phyloP scores from a whole-genome alignment of 1,284 basidiomycete species.

The Ustilago sp. region DNA sequence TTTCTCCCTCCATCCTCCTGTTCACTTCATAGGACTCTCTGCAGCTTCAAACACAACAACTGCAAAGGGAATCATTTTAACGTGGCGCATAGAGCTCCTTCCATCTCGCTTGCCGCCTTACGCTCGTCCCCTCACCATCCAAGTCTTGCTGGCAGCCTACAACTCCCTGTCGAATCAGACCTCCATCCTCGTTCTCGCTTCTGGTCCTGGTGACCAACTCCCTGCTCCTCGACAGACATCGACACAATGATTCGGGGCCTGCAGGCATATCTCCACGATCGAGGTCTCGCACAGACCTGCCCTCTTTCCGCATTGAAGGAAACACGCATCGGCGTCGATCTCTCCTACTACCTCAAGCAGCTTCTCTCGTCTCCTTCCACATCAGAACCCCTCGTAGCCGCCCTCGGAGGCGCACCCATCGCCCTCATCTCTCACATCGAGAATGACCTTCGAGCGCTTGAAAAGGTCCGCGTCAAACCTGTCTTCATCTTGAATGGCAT shows the following conservation, averaged over 20 bases:
- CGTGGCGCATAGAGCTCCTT: not conserved
- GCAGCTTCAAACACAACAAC: not conserved
- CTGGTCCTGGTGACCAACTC: constrained; percentile 8
- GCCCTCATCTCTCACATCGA: constrained; percentile 78
- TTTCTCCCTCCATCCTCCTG: not conserved
- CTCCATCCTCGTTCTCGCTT: not conserved
- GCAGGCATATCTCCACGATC: constrained; percentile 75
- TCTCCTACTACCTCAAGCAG: constrained; percentile 85
- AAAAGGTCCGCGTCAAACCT: constrained; percentile 92
- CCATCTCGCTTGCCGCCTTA: not conserved
- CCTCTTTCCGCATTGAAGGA: constrained; percentile 86
- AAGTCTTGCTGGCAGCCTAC: not conserved
- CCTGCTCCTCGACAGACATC: not conserved
- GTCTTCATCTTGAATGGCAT: constrained; percentile 93
- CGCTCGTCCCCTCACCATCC: not conserved
- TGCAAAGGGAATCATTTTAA: not conserved
- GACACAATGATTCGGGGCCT: constrained; percentile 47
- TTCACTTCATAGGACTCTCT: not conserved
- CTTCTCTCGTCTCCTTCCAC: constrained; percentile 80
- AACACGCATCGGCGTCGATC: constrained; percentile 96
- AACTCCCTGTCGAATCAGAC: not conserved
- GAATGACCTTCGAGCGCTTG: constrained; percentile 87
- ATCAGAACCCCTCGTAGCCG: constrained; percentile 89
- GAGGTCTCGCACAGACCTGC: constrained; percentile 85
- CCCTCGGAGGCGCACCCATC: constrained; percentile 91